phyloP scores from a whole-genome alignment of 805 yeast species.

The Lipomyces sp. region DNA sequence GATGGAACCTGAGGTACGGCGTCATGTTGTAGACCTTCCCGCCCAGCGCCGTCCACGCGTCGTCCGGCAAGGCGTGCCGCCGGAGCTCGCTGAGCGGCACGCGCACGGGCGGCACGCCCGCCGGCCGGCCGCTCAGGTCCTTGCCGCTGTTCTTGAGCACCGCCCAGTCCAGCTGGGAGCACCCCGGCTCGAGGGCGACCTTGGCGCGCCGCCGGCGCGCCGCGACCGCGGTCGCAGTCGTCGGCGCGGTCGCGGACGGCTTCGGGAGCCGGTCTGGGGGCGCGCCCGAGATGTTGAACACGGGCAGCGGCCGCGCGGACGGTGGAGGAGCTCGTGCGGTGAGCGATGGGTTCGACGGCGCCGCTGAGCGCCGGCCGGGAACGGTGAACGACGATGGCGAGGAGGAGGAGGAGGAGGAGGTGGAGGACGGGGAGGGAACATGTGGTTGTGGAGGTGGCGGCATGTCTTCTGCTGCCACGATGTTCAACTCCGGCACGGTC shows the following conservation, averaged over 20 bases:
- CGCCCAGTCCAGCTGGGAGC: slow-evolving; percentile 88
- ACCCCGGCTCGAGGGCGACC: slow-evolving; percentile 70
- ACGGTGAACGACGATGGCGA: not conserved
- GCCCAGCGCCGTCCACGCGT: slow-evolving; percentile 81
- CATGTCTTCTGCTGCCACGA: too few species aligned
- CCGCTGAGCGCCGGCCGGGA: too few species aligned
- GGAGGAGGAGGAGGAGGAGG: not conserved
- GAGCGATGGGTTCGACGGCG: too few species aligned
- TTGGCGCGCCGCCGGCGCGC: slow-evolving; percentile 43
- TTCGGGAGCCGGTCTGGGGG: not conserved
- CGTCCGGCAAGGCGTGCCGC: slow-evolving; percentile 56
- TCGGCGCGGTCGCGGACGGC: not conserved
- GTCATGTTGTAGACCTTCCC: slow-evolving; percentile 86
- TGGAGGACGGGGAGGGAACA: not conserved
- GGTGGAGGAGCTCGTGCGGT: too few species aligned
- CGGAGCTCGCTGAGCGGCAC: slow-evolving; percentile 54
- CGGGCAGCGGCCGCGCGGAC: too few species aligned
- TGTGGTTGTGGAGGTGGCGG: not conserved
- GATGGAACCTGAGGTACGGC: slow-evolving; percentile 79
- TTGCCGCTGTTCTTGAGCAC: slow-evolving; percentile 47
- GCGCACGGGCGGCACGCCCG: slow-evolving; percentile 27
- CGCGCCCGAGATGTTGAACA: slow-evolving; percentile 8
- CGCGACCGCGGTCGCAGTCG: slow-evolving; percentile 1
- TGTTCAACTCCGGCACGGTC: too few species aligned
- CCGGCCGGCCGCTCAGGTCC: slow-evolving; percentile 44